phyloP scores from a whole-genome alignment of 2,329 filamentous ascomycete genomes.

The Trichoderma harzianum region DNA sequence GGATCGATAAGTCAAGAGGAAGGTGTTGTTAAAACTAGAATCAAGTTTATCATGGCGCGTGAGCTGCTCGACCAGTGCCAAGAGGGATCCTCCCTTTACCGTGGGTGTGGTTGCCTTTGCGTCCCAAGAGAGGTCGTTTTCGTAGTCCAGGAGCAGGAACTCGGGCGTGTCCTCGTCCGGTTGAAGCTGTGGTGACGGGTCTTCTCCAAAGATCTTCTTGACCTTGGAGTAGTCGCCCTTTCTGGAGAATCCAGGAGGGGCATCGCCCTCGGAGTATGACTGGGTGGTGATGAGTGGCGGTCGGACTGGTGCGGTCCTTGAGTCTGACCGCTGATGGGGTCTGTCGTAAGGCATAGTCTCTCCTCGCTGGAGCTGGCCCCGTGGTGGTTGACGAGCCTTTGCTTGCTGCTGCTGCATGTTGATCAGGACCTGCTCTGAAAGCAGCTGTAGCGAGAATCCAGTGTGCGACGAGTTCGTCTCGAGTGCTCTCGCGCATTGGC shows the following conservation, averaged over 20 bases:
- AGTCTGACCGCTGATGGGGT: constrained; percentile 55
- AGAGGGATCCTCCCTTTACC: constrained; percentile 83
- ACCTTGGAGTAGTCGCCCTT: constrained; percentile 63
- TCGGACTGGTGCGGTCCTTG: constrained; percentile 43
- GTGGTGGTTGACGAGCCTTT: constrained; percentile 43
- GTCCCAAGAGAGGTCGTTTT: constrained; percentile 87
- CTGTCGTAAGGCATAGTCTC: constrained; percentile 56
- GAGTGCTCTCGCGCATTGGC: constrained; percentile 71
- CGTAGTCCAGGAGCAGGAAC: constrained; percentile 81
- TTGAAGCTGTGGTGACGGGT: constrained; percentile 50
- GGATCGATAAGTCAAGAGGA: constrained; percentile 92
- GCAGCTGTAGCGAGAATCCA: constrained; percentile 79
- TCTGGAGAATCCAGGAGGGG: constrained; percentile 48
- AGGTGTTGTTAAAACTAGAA: constrained; percentile 94
- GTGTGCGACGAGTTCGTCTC: constrained; percentile 86
- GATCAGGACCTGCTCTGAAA: constrained; percentile 75
- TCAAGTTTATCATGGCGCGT: constrained; percentile 95
- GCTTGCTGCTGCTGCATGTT: constrained; percentile 44
- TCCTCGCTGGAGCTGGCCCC: constrained; percentile 53
- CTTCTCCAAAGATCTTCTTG: constrained; percentile 64
- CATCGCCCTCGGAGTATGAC: constrained; percentile 63
- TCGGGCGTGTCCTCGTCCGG: constrained; percentile 75
- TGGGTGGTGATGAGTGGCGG: constrained; percentile 53
- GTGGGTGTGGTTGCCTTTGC: constrained; percentile 70
- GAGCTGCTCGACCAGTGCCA: constrained; percentile 88